Conservation (phyloP, 2,329 filamentous ascomycete genomes). For the Scopulariopsis brevicaulis region DNA sequence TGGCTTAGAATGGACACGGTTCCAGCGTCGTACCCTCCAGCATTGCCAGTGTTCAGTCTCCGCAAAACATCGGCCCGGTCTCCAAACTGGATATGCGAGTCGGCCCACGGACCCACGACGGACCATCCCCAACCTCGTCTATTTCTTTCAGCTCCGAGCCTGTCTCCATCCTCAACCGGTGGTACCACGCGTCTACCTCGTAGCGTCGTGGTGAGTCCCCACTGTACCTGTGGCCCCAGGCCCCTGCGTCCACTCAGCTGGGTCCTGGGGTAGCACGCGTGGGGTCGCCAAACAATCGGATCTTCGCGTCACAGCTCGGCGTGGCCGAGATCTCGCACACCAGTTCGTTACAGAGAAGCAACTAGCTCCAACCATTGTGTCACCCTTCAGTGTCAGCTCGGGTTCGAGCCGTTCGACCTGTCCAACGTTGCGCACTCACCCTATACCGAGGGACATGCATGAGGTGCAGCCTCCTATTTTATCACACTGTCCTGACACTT, state of each 20-base stretch:
- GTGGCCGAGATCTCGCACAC: neutral
- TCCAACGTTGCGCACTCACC: too few relatives aligned
- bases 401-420: neutral
- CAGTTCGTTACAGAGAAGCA: neutral
- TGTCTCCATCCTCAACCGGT: neutral
- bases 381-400: neutral
- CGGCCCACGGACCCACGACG: neutral
- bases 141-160: neutral
- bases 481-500: too few relatives aligned
- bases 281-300: neutral
- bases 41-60: too few relatives aligned
- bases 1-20: too few relatives aligned
- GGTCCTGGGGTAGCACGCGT: neutral
- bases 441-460: too few relatives aligned
- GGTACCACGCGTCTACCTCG: too few relatives aligned
- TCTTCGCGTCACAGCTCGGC: neutral
- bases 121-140: neutral
- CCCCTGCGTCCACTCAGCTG: neutral
- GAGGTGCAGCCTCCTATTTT: too few relatives aligned
- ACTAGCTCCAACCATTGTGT: neutral
- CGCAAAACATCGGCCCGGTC: too few relatives aligned
- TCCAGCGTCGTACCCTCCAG: too few relatives aligned
- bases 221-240: neutral
- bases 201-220: neutral
- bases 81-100: neutral